Evolutionary conservation across 1,284 basidiomycete genomes (phyloP).

Genomic region (Cronartium ribicola): DNA sequence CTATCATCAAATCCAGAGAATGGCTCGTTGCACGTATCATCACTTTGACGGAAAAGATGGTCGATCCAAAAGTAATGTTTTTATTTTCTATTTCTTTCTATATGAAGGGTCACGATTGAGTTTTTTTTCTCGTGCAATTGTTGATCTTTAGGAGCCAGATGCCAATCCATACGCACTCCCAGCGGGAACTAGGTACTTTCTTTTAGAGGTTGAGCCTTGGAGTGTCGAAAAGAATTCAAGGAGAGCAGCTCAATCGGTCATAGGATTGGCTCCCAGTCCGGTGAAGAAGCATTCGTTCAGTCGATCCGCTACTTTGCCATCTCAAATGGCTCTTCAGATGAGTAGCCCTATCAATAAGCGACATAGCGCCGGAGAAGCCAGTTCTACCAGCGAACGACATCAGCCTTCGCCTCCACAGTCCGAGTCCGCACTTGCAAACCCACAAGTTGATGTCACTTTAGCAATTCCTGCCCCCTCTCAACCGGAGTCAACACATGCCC

Average conservation of each 20-base stretch:
- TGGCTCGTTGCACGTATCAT: conserved; percentile 54
- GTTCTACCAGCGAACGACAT: background rate
- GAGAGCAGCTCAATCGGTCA: conserved; percentile 17
- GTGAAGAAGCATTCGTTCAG: conserved; percentile 14
- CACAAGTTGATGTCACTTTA: background rate
- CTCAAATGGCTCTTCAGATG: background rate
- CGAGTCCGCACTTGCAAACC: background rate
- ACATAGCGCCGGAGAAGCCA: background rate
- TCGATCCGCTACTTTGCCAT: conserved; percentile 33
- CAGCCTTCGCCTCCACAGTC: background rate
- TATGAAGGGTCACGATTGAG: background rate
- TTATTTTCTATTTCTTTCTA: background rate
- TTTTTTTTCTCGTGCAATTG: background rate
- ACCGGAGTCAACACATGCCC: background rate
- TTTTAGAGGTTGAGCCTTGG: conserved; percentile 39
- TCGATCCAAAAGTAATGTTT: conserved; percentile 45
- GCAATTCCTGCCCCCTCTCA: background rate
- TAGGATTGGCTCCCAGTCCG: conserved; percentile 9
- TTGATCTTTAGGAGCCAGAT: conserved; percentile 16
- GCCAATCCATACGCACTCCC: conserved; percentile 34
- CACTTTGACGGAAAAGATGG: conserved; percentile 51
- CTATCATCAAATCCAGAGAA: conserved; percentile 58
- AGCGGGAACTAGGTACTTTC: conserved; percentile 32
- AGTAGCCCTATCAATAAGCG: conserved; percentile 3
- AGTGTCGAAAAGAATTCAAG: conserved; percentile 31